These are phyloP conservation scores for Zasmidium citrigriseum DNA, from an alignment of 2,329 filamentous ascomycete species.

Conservation along the genomic window DNA sequence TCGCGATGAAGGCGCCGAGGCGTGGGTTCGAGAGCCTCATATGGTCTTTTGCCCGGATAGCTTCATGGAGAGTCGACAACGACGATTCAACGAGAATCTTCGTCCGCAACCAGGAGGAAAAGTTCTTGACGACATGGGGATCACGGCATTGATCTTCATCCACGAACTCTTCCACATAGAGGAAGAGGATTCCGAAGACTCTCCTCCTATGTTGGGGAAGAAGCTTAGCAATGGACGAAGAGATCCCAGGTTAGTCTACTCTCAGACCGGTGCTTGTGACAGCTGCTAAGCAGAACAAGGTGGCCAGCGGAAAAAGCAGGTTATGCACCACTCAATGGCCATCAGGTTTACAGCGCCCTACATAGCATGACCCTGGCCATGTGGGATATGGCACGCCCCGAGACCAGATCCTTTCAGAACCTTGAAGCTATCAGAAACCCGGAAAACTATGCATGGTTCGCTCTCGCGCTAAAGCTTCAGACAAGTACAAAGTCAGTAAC, in stretches of 20 bases:
- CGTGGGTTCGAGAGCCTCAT: no score
- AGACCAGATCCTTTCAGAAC: neutral
- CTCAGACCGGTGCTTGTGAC: neutral
- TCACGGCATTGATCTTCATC: neutral
- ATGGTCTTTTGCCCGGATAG: no score
- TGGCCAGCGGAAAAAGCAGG: neutral
- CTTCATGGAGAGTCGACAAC: no score
- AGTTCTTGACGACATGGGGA: neutral
- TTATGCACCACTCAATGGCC: neutral
- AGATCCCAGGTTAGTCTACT: neutral
- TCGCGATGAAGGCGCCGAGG: neutral
- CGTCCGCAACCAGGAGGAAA: no score
- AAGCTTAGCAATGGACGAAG: neutral
- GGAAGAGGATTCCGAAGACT: neutral
- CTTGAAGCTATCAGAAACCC: neutral
- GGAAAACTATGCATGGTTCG: neutral
- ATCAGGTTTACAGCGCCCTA: neutral
- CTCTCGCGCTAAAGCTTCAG: neutral
- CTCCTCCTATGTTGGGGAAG: neutral
- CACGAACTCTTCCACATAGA: neutral
- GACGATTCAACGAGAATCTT: no score
- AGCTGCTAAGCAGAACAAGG: neutral
- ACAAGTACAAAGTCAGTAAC: neutral
- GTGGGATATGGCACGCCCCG: neutral
- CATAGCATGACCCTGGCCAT: neutral